phyloP scores from a whole-genome alignment of 1,139 yeast species.

The Nakaseomyces bracarensis region DNA sequence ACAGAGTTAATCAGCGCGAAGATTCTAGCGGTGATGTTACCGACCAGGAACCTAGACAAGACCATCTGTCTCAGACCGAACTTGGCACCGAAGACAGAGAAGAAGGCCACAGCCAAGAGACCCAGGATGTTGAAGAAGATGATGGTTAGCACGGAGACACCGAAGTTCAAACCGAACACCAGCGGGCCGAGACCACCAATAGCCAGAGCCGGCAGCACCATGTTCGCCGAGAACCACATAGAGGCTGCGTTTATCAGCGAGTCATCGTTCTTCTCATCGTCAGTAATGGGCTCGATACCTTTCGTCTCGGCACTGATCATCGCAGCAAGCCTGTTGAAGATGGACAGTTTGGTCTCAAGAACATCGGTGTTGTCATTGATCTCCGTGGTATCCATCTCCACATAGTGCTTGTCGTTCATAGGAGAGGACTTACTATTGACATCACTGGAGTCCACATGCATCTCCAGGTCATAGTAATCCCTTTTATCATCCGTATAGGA shows the following conservation, averaged over 20 bases:
- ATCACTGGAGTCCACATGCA: constrained; percentile 2
- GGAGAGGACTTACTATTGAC: background rate
- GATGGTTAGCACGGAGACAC: constrained; percentile 55
- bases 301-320: constrained; percentile 38
- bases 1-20: constrained; percentile 70
- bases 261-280: constrained; percentile 41
- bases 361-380: constrained; percentile 1
- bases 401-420: background rate
- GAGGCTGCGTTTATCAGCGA: constrained; percentile 65
- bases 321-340: constrained; percentile 33
- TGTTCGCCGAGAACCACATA: constrained; percentile 90
- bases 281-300: constrained; percentile 43
- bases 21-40: constrained; percentile 65
- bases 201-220: constrained; percentile 78
- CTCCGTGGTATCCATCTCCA: background rate
- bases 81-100: constrained; percentile 74
- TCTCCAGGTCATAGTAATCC: constrained; percentile 4
- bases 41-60: constrained; percentile 68
- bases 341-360: constrained; percentile 17
- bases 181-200: constrained; percentile 71
- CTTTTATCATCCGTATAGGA: constrained; percentile 1
- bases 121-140: constrained; percentile 71
- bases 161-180: constrained; percentile 46
- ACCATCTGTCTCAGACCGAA: constrained; percentile 87
- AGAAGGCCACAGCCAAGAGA: constrained; percentile 69